Conservation (phyloP, 2,329 filamentous ascomycete genomes). For the Fonsecaea nubica region DNA sequence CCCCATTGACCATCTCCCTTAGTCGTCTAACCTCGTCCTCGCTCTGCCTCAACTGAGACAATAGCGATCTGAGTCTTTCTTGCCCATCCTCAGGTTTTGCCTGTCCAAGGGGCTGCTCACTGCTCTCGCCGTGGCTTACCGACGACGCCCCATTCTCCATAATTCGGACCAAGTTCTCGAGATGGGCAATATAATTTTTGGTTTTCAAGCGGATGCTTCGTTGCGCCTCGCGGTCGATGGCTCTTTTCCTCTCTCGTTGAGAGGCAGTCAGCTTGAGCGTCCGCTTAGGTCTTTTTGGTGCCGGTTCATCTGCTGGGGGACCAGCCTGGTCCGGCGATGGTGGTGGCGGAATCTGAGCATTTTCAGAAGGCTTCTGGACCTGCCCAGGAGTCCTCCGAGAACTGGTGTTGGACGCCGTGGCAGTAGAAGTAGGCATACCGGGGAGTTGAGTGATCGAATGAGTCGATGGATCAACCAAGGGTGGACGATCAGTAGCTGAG, state of each 20-base stretch:
- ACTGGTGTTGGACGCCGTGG: constrained; percentile 12
- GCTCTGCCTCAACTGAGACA: constrained; percentile 26
- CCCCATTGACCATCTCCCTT: constrained; percentile 23
- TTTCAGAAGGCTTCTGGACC: constrained; percentile 1
- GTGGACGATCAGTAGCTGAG: not conserved
- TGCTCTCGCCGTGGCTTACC: not conserved
- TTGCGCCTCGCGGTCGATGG: constrained; percentile 31
- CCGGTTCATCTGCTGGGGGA: not conserved
- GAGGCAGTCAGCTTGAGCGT: constrained; percentile 27
- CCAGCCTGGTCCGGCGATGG: not conserved
- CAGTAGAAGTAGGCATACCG: constrained; percentile 10
- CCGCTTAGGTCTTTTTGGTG: constrained; percentile 24
- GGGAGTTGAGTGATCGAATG: not conserved
- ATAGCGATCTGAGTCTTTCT: constrained; percentile 21
- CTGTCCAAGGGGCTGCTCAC: not conserved
- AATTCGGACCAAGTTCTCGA: constrained; percentile 29
- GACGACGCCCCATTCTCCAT: constrained; percentile 21
- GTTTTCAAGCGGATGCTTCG: constrained; percentile 31
- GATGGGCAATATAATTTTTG: constrained; percentile 32
- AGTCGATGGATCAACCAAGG: not conserved
- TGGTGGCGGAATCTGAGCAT: not conserved
- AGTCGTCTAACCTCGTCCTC: constrained; percentile 26
- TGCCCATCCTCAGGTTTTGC: not conserved
- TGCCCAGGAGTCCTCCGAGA: constrained; percentile 13
- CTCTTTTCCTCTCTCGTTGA: constrained; percentile 31